These are phyloP conservation scores for Debaryomycetaceae sp. DNA, from an alignment of 1,139 yeast species.

Conservation along the genomic window DNA sequence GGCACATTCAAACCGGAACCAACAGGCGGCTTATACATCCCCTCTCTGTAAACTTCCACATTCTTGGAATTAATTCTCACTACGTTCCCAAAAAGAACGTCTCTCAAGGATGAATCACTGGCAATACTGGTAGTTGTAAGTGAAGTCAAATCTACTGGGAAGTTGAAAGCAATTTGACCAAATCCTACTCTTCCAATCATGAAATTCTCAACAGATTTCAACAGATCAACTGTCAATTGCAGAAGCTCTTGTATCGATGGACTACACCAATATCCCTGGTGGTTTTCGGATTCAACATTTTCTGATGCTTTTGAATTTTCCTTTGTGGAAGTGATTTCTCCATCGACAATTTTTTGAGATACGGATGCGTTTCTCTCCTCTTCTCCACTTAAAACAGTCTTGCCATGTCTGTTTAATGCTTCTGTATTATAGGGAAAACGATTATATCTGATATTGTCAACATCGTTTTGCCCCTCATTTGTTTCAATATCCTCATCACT, in stretches of 20 bases:
- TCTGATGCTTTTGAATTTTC: background rate
- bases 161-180: constrained; percentile 72
- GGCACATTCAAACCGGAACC: constrained; percentile 83
- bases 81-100: constrained; percentile 52
- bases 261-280: constrained; percentile 73
- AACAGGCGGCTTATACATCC: constrained; percentile 50
- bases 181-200: constrained; percentile 71
- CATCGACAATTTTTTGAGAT: background rate
- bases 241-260: constrained; percentile 62
- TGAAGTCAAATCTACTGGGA: constrained; percentile 69
- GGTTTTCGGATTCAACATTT: constrained; percentile 5
- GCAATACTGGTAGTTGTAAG: constrained; percentile 25
- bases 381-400: background rate
- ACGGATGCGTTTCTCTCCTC: constrained; percentile 1
- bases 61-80: constrained; percentile 56
- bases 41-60: constrained; percentile 67
- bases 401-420: background rate
- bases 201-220: constrained; percentile 61
- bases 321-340: constrained; percentile 4
- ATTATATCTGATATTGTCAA: constrained; percentile 8
- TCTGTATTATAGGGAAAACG: constrained; percentile 16
- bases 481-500: constrained; percentile 21
- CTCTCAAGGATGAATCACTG: constrained; percentile 23
- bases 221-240: constrained; percentile 44
- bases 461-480: constrained; percentile 14